A percentile compares a stretch with the other conserved stretches of the same genome.
Evolutionary conservation across 768 basidiomycete genomes (phyloP).

Genomic region (Mycena galericulata): DNA sequence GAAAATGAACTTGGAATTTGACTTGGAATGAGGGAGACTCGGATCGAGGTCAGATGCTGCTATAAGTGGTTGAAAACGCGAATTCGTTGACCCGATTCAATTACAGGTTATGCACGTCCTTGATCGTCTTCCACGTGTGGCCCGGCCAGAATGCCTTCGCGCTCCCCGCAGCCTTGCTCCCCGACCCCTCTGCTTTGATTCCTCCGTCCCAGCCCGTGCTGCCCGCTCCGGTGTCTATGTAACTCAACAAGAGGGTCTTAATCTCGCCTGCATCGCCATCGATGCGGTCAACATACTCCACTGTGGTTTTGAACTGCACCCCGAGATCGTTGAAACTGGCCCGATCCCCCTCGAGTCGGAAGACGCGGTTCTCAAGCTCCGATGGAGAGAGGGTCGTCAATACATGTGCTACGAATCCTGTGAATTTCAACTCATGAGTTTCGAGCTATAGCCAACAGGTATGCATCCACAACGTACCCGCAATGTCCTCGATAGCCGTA

Average conservation of each 20-base stretch:
- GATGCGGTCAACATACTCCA: constrained; percentile 33
- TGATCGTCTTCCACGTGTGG: constrained; percentile 37
- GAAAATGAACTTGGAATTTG: no score
- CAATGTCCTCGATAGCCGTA: constrained; percentile 47
- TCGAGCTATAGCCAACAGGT: not conserved
- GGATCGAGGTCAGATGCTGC: no score
- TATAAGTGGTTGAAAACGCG: no score
- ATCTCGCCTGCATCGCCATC: constrained; percentile 17
- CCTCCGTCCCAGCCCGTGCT: constrained; percentile 34
- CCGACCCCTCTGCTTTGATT: constrained; percentile 14
- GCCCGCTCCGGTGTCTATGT: constrained; percentile 29
- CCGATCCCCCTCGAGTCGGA: no score
- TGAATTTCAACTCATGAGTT: no score
- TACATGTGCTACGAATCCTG: constrained; percentile 53
- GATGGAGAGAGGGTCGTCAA: no score
- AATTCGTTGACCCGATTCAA: no score
- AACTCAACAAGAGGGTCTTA: constrained; percentile 11
- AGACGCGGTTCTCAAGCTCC: no score
- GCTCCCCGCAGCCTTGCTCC: no score
- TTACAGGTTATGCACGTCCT: constrained; percentile 25
- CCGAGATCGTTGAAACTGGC: constrained; percentile 41
- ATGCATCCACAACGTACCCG: constrained; percentile 37
- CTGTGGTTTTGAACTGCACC: constrained; percentile 36
- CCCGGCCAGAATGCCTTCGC: constrained; percentile 39
- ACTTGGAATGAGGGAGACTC: no score